Evolutionary conservation across 2,329 filamentous ascomycete genomes (phyloP).

Genomic region (Fusarium multiceps): DNA sequence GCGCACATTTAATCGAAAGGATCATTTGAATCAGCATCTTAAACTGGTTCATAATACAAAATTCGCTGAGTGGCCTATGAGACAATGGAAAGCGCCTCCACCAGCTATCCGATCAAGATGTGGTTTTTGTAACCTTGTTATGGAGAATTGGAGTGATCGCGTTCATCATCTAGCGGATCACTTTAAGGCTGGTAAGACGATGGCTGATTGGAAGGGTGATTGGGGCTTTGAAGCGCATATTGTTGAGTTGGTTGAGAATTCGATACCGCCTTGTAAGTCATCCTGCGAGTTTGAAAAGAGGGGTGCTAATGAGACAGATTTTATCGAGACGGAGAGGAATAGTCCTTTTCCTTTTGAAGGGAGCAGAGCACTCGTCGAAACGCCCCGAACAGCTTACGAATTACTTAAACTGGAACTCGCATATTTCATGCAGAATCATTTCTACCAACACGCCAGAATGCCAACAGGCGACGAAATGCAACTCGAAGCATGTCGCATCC

Average conservation of each 20-base stretch:
- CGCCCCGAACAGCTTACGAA: conserved; percentile 38
- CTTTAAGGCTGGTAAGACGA: conserved; percentile 55
- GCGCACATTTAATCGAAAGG: conserved; percentile 57
- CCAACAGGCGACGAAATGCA: conserved; percentile 38
- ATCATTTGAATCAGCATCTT: conserved; percentile 56
- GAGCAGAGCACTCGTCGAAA: conserved; percentile 32
- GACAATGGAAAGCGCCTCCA: conserved; percentile 53
- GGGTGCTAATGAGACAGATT: conserved; percentile 15
- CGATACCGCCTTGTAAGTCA: conserved; percentile 56
- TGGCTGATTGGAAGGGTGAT: conserved; percentile 57
- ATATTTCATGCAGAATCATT: conserved; percentile 43
- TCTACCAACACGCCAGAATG: conserved; percentile 31
- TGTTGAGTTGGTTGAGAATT: conserved; percentile 54
- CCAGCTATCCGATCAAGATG: conserved; percentile 54
- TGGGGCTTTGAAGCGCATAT: conserved; percentile 56
- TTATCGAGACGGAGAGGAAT: conserved; percentile 40
- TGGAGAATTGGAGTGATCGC: conserved; percentile 53
- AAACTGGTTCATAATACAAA: conserved; percentile 57
- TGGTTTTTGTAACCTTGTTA: conserved; percentile 53
- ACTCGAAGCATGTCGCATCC: conserved; percentile 36
- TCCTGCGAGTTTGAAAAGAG: too few species aligned
- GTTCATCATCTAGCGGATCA: conserved; percentile 55
- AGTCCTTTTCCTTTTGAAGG: conserved; percentile 39
- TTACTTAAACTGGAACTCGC: conserved; percentile 37
- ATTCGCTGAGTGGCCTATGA: conserved; percentile 43